Base-by-base conservation (phyloP, 441 rosid species). In the Bruguiera hainesii region DNA sequence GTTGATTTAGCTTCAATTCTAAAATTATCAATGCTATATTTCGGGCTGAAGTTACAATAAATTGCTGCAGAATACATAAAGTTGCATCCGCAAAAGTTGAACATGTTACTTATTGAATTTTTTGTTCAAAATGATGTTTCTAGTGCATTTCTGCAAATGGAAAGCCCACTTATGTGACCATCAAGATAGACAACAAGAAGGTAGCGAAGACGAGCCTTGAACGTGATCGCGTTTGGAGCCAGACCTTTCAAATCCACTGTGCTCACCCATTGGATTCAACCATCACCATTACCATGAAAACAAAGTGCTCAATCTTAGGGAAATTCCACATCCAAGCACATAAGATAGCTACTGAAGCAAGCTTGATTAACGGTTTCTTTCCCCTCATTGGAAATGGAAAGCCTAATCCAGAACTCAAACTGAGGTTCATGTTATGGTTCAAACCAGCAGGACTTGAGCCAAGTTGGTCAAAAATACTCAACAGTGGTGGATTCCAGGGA, bases 141-240 rank as follows among this genome's bases (percentile, higher is more conserved):
- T 73, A 89, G 98, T 93, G 91, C 63, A 15, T 87, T 65, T 56
- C 60, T 63, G 60, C 67, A 35, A 72, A 79, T 63, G 87, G 89
- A 62, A 89, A 73, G 76, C 70, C 97, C 8, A 64, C 86, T 55
- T 83, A 84, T 71, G 94, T 90, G 76, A 90, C 93, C 7, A 77
- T 93, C 67, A 84, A 82, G 75, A 71, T 93, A 48, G 85, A 84
- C 74, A 67, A 87, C 7, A 77, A 78, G 65, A 89, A 82, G 70
- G 86, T 89, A 4, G 97, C 91, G 18, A 82, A 80, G 63, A 90
- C 98, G 16, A 89, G 86, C 69, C 75, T 66, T 30, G 90, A 89
- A 72, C 78, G 63, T 1, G 90, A 81, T 75, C 83, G 96, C 5
- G 70, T 86, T n/a, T 93, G 98, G 96, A 93, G 89, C 68, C 98